Percentiles rank a stretch among this genome's conserved stretches.
Conservation (phyloP, 2,329 filamentous ascomycete species). For the Aspergillus aculeatus region DNA sequence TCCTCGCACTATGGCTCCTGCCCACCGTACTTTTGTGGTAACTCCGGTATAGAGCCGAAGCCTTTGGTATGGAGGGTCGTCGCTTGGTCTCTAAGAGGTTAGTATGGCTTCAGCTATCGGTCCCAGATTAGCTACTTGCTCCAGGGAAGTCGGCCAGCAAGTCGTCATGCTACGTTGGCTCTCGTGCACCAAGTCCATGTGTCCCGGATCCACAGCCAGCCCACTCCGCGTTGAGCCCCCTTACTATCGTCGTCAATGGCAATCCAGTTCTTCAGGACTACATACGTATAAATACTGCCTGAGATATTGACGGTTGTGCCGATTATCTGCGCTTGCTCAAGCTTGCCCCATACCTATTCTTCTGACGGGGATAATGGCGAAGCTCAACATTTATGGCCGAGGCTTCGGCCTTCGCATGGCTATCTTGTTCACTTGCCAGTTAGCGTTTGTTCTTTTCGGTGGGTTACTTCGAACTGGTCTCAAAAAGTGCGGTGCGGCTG, state of each 20-base stretch:
- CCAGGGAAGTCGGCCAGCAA: background rate
- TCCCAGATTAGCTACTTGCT: background rate
- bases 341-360: constrained; percentile 1
- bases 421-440: constrained; percentile 25
- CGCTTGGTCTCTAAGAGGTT: constrained; percentile 12
- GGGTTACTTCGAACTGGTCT: constrained; percentile 1
- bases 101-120: constrained; percentile 10
- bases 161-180: background rate
- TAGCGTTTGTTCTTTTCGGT: constrained; percentile 30
- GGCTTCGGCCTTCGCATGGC: constrained; percentile 28
- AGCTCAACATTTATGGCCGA: constrained; percentile 27
- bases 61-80: constrained; percentile 21
- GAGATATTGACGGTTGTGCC: background rate
- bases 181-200: constrained; percentile 6
- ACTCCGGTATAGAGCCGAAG: constrained; percentile 15
- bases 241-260: background rate
- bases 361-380: constrained; percentile 18
- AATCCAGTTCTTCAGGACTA: background rate
- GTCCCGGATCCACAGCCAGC: constrained; percentile 7
- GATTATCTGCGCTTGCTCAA: background rate
- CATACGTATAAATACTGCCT: constrained; percentile 13
- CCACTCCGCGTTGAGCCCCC: background rate
- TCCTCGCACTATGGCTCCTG: constrained; percentile 8
- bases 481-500: constrained; percentile 4
- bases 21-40: constrained; percentile 11